Percentiles rank a stretch among this genome's conserved stretches.
phyloP scores from a whole-genome alignment of 2,329 filamentous ascomycete genomes.

The Fusarium sp. region DNA sequence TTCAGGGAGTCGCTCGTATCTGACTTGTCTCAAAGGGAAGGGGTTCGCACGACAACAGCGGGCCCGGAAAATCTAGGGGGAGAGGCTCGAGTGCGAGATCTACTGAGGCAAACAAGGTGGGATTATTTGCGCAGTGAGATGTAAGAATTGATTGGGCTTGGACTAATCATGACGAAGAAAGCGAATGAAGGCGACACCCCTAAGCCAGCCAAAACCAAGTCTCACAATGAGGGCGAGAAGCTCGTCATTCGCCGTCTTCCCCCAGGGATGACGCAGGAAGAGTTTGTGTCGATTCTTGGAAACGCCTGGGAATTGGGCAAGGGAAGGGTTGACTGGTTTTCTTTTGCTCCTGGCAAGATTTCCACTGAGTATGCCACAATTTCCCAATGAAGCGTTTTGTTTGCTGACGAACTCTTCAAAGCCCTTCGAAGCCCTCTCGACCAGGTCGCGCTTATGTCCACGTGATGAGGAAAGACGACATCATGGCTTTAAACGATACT shows the following conservation, averaged over 20 bases:
- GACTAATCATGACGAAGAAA: conserved; percentile 40
- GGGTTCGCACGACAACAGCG: conserved; percentile 37
- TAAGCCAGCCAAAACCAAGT: conserved; percentile 47
- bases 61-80: conserved; percentile 40
- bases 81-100: conserved; percentile 46
- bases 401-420: conserved; percentile 50
- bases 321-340: conserved; percentile 87
- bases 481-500: conserved; percentile 74
- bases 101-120: conserved; percentile 46
- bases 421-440: conserved; percentile 85
- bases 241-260: conserved; percentile 86
- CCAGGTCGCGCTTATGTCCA: conserved; percentile 87
- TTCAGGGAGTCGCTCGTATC: conserved; percentile 26
- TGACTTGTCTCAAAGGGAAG: conserved; percentile 42
- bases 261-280: conserved; percentile 83
- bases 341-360: conserved; percentile 75
- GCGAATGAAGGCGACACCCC: conserved; percentile 45
- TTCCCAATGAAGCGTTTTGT: not conserved
- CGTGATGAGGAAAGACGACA: conserved; percentile 76
- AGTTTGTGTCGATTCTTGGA: conserved; percentile 80
- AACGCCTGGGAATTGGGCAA: conserved; percentile 84
- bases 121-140: conserved; percentile 4
- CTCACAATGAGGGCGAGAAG: conserved; percentile 74
- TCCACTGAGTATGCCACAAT: conserved; percentile 78
- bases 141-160: conserved; percentile 5